Conservation (phyloP, 345 rosid genomes). For the Aquilaria sinensis region DNA sequence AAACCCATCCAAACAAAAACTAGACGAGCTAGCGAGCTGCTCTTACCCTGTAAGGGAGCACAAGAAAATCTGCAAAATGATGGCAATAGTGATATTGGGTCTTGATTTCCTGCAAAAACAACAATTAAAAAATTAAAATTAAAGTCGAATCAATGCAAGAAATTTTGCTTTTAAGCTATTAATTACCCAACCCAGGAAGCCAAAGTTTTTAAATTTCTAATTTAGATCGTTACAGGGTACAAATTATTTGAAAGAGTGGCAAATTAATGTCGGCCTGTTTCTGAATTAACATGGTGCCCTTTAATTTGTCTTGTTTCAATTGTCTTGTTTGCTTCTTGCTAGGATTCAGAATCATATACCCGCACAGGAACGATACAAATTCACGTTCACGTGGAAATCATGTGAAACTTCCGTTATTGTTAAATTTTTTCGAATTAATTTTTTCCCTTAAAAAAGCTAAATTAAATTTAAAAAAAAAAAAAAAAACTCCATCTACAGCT, state of each 20-base stretch:
- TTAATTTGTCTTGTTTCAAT: no score
- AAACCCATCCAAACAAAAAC: no score
- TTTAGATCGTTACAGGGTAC: no score
- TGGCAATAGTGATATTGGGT: conserved; percentile 49
- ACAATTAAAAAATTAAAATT: background rate
- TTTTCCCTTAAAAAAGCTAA: background rate
- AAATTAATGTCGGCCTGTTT: no score
- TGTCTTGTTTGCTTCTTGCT: no score
- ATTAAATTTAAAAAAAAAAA: background rate
- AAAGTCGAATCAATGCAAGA: background rate
- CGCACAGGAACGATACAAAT: background rate
- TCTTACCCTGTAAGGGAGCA: conserved; percentile 89
- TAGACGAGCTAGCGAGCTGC: no score
- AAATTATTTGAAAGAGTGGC: no score
- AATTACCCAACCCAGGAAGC: no score
- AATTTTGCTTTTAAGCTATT: background rate
- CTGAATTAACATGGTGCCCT: no score
- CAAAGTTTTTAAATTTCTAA: no score
- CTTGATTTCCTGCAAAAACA: conserved; percentile 60
- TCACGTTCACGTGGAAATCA: background rate
- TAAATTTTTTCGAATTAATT: background rate
- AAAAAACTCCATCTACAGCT: background rate
- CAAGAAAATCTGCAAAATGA: conserved; percentile 57
- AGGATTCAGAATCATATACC: no score
- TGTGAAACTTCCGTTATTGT: background rate